Evolutionary conservation across 2,329 filamentous ascomycete species (phyloP).

Genomic region (Ascochyta lentis): DNA sequence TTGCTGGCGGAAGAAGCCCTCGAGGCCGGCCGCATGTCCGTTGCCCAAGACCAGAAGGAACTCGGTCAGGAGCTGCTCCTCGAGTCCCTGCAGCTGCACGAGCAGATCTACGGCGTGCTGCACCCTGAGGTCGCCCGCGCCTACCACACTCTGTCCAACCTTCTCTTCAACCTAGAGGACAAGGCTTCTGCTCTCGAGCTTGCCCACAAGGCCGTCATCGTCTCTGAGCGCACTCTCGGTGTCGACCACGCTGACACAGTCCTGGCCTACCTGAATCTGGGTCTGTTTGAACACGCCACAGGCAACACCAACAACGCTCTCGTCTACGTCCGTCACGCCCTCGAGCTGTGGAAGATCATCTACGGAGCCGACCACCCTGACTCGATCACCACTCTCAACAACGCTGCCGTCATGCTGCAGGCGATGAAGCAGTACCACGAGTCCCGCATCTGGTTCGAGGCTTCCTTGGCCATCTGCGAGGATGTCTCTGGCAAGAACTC

Average conservation of each 20-base stretch:
- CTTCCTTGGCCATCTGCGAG: slow-evolving; percentile 87
- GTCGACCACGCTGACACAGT: slow-evolving; percentile 94
- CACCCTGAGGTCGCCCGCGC: slow-evolving; percentile 95
- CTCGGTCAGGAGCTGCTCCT: slow-evolving; percentile 93
- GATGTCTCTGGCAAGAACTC: slow-evolving; percentile 87
- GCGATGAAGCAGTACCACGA: slow-evolving; percentile 93
- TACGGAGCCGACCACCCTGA: slow-evolving; percentile 94
- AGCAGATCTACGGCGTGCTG: slow-evolving; percentile 97
- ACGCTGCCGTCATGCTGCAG: slow-evolving; percentile 98
- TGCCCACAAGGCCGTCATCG: slow-evolving; percentile 94
- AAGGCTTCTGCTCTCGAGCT: slow-evolving; percentile 95
- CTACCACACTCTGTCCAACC: slow-evolving; percentile 92
- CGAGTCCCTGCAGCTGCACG: slow-evolving; percentile 94
- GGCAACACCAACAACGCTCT: slow-evolving; percentile 91
- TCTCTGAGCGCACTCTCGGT: slow-evolving; percentile 91
- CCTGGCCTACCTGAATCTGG: slow-evolving; percentile 93
- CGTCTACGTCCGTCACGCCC: slow-evolving; percentile 86
- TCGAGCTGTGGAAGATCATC: slow-evolving; percentile 96
- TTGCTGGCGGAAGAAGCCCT: slow-evolving; percentile 92
- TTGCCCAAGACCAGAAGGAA: slow-evolving; percentile 93
- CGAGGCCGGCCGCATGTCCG: slow-evolving; percentile 94
- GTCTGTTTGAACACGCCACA: slow-evolving; percentile 88
- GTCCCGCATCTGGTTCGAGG: slow-evolving; percentile 96
- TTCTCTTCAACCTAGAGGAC: slow-evolving; percentile 98
- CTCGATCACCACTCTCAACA: slow-evolving; percentile 98